These are phyloP conservation scores for Pelargonium australe DNA, from an alignment of 441 rosid species.

Conservation along the genomic window DNA sequence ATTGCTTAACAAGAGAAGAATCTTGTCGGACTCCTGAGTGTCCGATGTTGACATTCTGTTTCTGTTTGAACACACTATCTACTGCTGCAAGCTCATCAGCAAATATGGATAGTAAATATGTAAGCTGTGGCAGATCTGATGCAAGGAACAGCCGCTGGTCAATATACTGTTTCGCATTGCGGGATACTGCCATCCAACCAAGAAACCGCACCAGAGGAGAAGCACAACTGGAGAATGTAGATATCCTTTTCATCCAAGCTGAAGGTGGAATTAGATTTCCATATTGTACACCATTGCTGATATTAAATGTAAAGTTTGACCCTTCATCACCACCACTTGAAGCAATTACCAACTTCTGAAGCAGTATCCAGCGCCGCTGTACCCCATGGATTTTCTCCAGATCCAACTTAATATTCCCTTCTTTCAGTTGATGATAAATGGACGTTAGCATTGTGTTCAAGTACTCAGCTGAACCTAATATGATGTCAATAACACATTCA, in stretches of 20 bases:
- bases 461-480: slow-evolving; percentile 57
- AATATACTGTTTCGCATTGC: slow-evolving; percentile 50
- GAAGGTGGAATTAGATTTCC: slow-evolving; percentile 61
- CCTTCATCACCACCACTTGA: slow-evolving; percentile 56
- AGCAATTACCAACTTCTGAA: slow-evolving; percentile 67
- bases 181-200: slow-evolving; percentile 92
- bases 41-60: slow-evolving; percentile 29
- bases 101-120: slow-evolving; percentile 54
- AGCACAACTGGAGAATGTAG: slow-evolving; percentile 50
- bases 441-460: slow-evolving; percentile 51
- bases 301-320: slow-evolving; percentile 36
- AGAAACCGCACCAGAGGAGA: slow-evolving; percentile 70
- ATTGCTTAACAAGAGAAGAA: slow-evolving; percentile 14
- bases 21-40: slow-evolving; percentile 26
- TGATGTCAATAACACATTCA: slow-evolving; percentile 52
- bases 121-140: slow-evolving; percentile 60
- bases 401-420: slow-evolving; percentile 41
- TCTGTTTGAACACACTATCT: slow-evolving; percentile 34
- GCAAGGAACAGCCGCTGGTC: slow-evolving; percentile 55
- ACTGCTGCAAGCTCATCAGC: slow-evolving; percentile 64
- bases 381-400: slow-evolving; percentile 39
- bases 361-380: slow-evolving; percentile 61
- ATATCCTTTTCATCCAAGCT: slow-evolving; percentile 62
- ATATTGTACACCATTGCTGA: slow-evolving; percentile 35
- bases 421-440: slow-evolving; percentile 41